A percentile compares a stretch with the other conserved stretches of the same genome.
phyloP scores from a whole-genome alignment of 2,329 filamentous ascomycete species.

The Didymella keratinophila region DNA sequence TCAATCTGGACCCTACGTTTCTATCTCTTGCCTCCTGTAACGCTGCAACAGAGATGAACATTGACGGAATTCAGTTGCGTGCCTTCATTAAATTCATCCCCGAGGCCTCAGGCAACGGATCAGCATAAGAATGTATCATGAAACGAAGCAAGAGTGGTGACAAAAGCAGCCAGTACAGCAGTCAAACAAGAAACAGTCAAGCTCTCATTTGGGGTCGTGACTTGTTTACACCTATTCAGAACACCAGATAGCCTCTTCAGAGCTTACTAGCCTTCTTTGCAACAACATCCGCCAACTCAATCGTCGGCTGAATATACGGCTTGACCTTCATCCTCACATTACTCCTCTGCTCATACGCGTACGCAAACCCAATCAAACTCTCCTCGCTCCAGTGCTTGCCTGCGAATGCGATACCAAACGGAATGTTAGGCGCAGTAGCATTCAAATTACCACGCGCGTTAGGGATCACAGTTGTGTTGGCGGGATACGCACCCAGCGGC shows the following conservation, averaged over 20 bases:
- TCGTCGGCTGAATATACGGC: conserved; percentile 59
- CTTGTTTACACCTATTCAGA: neutral
- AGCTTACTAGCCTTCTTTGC: conserved; percentile 16
- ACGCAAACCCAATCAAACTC: conserved; percentile 69
- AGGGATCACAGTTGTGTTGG: conserved; percentile 56
- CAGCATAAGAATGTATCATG: neutral
- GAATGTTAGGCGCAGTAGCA: conserved; percentile 61
- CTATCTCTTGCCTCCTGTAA: no score
- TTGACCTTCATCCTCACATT: conserved; percentile 56
- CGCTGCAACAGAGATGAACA: no score
- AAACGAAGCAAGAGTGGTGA: neutral
- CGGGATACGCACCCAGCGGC: conserved; percentile 66
- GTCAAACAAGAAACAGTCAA: neutral
- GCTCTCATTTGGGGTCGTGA: neutral
- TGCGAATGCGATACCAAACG: conserved; percentile 70
- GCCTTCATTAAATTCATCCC: no score
- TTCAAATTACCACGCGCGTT: conserved; percentile 62
- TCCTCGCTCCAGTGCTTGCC: conserved; percentile 69
- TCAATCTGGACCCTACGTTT: no score
- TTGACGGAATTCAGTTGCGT: no score
- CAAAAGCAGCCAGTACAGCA: neutral
- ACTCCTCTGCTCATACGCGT: conserved; percentile 72
- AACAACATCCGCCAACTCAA: conserved; percentile 58
- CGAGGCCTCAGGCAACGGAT: neutral
- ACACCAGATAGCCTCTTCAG: neutral